Percentiles rank a stretch among this genome's conserved stretches.
phyloP scores from a whole-genome alignment of 139 green algal genomes.

The Asterochloris erici region DNA sequence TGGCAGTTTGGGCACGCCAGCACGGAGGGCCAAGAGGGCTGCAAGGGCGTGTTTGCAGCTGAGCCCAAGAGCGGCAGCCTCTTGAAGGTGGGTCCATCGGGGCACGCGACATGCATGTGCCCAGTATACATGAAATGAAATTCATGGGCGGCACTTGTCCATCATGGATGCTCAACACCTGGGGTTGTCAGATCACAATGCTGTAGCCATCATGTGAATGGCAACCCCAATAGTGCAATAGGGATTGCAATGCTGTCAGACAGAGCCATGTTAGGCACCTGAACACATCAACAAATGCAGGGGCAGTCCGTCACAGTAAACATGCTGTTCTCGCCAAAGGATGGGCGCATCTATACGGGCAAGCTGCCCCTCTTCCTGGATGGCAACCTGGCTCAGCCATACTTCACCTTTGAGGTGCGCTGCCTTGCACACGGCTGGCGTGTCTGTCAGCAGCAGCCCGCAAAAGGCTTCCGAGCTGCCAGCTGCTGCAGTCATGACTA shows the following conservation, averaged over 20 bases:
- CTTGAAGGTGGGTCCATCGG: neutral
- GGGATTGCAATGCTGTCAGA: too few species aligned
- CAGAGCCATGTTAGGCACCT: too few species aligned
- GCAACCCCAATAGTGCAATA: too few species aligned
- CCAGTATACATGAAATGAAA: too few species aligned
- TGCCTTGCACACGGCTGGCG: neutral
- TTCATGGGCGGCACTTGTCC: too few species aligned
- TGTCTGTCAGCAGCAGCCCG: neutral
- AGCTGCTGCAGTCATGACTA: too few species aligned
- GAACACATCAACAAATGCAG: neutral
- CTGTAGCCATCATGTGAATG: too few species aligned
- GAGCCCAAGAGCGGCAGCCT: constrained; percentile 11
- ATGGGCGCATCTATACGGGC: constrained; percentile 39
- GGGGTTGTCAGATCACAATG: too few species aligned
- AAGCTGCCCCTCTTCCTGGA: constrained; percentile 50
- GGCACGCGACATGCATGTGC: neutral
- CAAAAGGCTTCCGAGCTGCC: neutral
- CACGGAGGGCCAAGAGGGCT: constrained; percentile 21
- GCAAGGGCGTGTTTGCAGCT: constrained; percentile 3
- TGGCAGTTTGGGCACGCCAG: constrained; percentile 21
- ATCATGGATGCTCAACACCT: too few species aligned
- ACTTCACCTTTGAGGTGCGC: constrained; percentile 24
- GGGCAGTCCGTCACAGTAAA: neutral
- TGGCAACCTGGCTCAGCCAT: constrained; percentile 26
- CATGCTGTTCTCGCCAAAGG: constrained; percentile 51